Base-by-base conservation (phyloP, 1,284 basidiomycete species). In the Rhizopogon hawkerae region DNA sequence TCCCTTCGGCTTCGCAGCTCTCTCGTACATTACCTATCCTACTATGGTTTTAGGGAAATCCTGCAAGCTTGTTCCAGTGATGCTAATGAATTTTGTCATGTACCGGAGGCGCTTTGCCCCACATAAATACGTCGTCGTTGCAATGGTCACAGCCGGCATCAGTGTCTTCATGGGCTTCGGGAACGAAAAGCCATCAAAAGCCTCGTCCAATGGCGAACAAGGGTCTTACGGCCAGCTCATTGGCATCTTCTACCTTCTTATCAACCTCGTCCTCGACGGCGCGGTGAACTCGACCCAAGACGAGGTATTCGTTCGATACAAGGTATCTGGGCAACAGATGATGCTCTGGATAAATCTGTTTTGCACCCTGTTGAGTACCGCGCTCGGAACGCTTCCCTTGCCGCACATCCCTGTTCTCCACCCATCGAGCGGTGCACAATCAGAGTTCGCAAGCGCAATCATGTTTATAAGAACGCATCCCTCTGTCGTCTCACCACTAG, bases 21-120 rank as follows among this genome's bases (percentile, higher is more conserved):
- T 98, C 38, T 83, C 89, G 37, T 92, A 97, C 71, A 95, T 99
- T 63, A 93, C 92, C 14, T 98, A 98, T 74, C 96, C 96, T 24
- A 93, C 95, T 13, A 93, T 98, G 85, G 94, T 98, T 35, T 84
- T 98, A 54, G 95, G 92, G 53, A 98, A 98, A 69, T 97, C 93
- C 0, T 98, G 95, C 79, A 98, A 98, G 68, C 89, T 96, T 60
- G 88, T 96, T 13, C 92, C 93, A 1, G 92, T 96, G 53, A 89
- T 96, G 79, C 74, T 95, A 67, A 93, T 95, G 90, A 95, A 95
- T 69, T 82, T 95, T 55, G 64, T 92, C 36, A 74, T 91, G 50
- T 96, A 96, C 70, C 88, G 91, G 48, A 83, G 92, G 47, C 76
- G 81, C 55, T 98, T 97, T 69, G 89, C 92, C 0, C 78, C 83